A percentile compares a stretch with the other conserved stretches of the same genome.
Conservation (phyloP, 768 basidiomycete genomes). For the Collybia mongolica region DNA sequence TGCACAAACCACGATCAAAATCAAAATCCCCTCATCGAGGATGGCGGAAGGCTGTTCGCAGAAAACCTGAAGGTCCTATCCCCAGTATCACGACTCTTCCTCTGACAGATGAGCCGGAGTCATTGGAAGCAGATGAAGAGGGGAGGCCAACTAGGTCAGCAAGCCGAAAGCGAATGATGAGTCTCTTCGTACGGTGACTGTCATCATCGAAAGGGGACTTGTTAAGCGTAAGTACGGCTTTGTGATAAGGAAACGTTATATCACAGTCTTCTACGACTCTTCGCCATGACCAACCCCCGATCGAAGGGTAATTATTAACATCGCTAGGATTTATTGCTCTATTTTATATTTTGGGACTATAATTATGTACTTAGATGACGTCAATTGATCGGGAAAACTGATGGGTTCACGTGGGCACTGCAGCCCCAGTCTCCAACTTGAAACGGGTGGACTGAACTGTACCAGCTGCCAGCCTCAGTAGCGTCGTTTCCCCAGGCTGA, state of each 20-base stretch:
- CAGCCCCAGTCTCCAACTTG: too few relatives aligned
- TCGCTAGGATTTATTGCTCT: background rate
- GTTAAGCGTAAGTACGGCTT: conserved; percentile 16
- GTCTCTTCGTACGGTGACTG: conserved; percentile 25
- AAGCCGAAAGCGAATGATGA: conserved; percentile 28
- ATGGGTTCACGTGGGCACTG: too few relatives aligned
- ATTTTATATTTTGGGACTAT: too few relatives aligned
- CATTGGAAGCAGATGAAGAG: conserved; percentile 17
- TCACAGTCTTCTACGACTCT: conserved; percentile 10
- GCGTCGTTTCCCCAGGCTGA: background rate
- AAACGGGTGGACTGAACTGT: too few relatives aligned
- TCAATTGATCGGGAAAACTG: too few relatives aligned
- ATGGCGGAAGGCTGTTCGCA: conserved; percentile 26
- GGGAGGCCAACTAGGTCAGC: conserved; percentile 13
- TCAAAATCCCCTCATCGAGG: conserved; percentile 17
- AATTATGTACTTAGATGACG: too few relatives aligned
- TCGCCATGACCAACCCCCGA: background rate
- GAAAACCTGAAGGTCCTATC: conserved; percentile 19
- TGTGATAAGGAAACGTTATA: background rate
- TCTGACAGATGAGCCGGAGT: conserved; percentile 42
- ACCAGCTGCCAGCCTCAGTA: too few relatives aligned
- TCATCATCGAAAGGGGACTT: conserved; percentile 16
- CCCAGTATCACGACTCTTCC: conserved; percentile 27
- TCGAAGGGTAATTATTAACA: background rate
- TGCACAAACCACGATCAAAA: conserved; percentile 3